Evolutionary conservation across 2,329 filamentous ascomycete species (phyloP), one percentile per base, ranked within the genome.

Genomic region (Pseudogymnoascus sp.): DNA sequence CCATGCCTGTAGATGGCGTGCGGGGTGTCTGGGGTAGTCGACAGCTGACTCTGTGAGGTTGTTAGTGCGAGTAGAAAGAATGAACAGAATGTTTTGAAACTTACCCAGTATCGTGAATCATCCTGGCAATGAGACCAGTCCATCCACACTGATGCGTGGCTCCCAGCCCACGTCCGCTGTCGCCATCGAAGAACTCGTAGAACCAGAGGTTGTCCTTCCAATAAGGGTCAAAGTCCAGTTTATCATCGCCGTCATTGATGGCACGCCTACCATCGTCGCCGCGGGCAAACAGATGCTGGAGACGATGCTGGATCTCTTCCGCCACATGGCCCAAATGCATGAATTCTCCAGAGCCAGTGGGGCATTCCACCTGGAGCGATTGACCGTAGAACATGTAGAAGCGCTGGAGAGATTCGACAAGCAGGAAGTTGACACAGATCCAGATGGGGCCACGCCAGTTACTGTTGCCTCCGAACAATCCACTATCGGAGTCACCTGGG

Each of bases 61-160:
- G 73, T 84, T 75, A 85, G 80, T 70, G 33, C 36, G 16, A 33
- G 28, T 64, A 28, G 39, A 49, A 23, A 28, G 39, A 49, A 23
- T 25, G 5, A 59, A n/a, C 22, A 39, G 23, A 14, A 22, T 30
- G 36, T 38, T 19, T 28, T 38, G 42, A 39, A 36, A 35, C 87
- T 79, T 86, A 94, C 90, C 92, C 93, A 68, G 93, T 97, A 72
- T 97, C 94, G 70, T 97, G 93, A 64, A 97, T 97, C 85, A 97
- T 90, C 76, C 95, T 92, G 25, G 93, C 93, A 73, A 97, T 92
- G 68, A 97, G 76, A 23, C 93, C 93, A 38, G 93, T 97, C 93
- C 94, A 97, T 59, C 93, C 93, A 72, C 91, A 96, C 75, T 97
- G 94, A 75, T 97, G 94, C 58, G 88, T 93, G 38, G 93, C 91